Percentiles rank a stretch among this genome's conserved stretches.
phyloP scores from a whole-genome alignment of 768 basidiomycete genomes.

The Galerina marginata region DNA sequence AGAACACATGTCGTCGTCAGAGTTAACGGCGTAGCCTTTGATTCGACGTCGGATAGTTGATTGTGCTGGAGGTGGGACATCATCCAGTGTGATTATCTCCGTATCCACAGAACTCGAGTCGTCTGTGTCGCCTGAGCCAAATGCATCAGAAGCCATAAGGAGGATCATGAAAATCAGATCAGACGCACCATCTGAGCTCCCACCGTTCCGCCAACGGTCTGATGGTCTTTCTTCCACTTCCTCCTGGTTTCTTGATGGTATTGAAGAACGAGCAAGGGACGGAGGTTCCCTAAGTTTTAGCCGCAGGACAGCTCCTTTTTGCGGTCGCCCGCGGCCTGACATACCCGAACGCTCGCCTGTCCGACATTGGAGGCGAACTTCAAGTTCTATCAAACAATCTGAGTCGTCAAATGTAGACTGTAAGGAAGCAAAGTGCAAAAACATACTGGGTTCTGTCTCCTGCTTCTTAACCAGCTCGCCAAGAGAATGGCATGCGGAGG shows the following conservation, averaged over 20 bases:
- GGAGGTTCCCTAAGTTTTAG: conserved; percentile 33
- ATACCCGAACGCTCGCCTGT: conserved; percentile 29
- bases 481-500: conserved; percentile 52
- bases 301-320: conserved; percentile 43
- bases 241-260: background rate
- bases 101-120: background rate
- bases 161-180: background rate
- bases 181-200: conserved; percentile 1
- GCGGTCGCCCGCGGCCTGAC: conserved; percentile 40
- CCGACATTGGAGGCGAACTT: conserved; percentile 53
- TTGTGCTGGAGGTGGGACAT: conserved; percentile 6
- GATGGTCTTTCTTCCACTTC: background rate
- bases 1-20: conserved; percentile 43
- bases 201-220: background rate
- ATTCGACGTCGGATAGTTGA: conserved; percentile 29
- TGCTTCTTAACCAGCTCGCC: conserved; percentile 59
- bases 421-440: background rate
- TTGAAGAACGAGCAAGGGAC: background rate
- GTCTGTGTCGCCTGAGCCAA: background rate
- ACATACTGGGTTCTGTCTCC: conserved; percentile 51
- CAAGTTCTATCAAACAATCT: conserved; percentile 33
- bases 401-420: background rate
- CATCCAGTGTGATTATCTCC: background rate
- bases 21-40: conserved; percentile 46
- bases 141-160: background rate